Base-by-base conservation (phyloP, 495 filamentous ascomycete genomes). In the Trichoderma asperelloides region DNA sequence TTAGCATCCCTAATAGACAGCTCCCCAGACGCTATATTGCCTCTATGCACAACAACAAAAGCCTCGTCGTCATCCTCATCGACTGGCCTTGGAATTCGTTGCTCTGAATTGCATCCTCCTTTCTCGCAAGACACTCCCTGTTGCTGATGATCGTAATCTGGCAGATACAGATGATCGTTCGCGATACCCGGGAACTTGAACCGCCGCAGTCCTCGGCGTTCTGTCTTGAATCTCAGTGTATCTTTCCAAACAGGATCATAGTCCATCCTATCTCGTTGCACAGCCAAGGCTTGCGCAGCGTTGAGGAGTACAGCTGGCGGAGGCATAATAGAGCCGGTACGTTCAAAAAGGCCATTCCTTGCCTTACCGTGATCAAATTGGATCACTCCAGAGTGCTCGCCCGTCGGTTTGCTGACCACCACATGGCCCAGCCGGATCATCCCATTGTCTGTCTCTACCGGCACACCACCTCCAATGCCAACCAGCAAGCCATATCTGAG, bases 401-500 rank as follows among this genome's bases (percentile, higher is more conserved):
- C 41, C 13, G 12, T 18, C 4, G 41, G 75, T 57, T 77, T 70
- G 55, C 77, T 77, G 37, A 79, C 72, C 0, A 79, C 76, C 5
- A 80, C 68, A 71, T 79, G 76, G 12, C 78, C 77, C 1, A 80
- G 71, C 9, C 75, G 72, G 41, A 45, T 45, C 18, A 45, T 45
- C 30, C 79, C 74, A 62, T 66, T 37, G n/a, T 64, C 43, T 7
- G 65, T 70, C 27, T 40, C 68, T 27, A 55, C 66, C 23, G 77
- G 77, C 1, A 75, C 72, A 1, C 75, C 76, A 0, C 74, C 77
- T 0, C 77, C 76, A 51, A 80, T 76, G n/a, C 77, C 77, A 4
- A 79, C 76, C 71, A 79, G 70, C 47, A 79, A 40, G 0, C 68
- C 71, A 67, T 74, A 72, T 23, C 69, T 63, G 33, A 79, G 23